Evolutionary conservation across 2,329 filamentous ascomycete species (phyloP).

Genomic region (Bipolaris zeicola): DNA sequence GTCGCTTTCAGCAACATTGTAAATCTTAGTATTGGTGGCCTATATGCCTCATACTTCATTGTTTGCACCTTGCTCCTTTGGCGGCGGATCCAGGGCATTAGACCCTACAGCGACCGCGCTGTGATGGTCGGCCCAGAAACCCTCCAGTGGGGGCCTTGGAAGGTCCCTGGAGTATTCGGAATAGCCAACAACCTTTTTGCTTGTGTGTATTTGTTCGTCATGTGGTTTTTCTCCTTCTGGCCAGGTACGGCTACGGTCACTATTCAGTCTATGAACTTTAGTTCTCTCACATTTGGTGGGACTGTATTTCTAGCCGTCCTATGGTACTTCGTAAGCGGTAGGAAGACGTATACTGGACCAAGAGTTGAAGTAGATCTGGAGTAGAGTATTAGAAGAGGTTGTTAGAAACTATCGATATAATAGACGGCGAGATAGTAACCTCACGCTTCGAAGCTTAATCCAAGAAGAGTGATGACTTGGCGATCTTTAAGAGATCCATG

Average conservation of each 20-base stretch:
- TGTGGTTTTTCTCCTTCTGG: constrained; percentile 26
- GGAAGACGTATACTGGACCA: constrained; percentile 26
- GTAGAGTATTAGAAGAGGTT: neutral
- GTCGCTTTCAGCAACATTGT: constrained; percentile 19
- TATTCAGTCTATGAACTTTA: constrained; percentile 26
- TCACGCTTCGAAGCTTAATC: too few species aligned
- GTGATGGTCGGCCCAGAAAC: constrained; percentile 1
- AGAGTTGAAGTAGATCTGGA: constrained; percentile 17
- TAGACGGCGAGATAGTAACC: too few species aligned
- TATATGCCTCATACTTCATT: constrained; percentile 22
- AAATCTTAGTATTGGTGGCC: constrained; percentile 13
- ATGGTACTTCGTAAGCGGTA: constrained; percentile 17
- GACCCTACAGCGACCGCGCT: neutral
- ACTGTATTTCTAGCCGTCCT: constrained; percentile 13
- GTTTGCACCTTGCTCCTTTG: constrained; percentile 13
- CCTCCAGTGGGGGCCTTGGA: constrained; percentile 7
- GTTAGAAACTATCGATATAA: too few species aligned
- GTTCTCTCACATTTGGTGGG: constrained; percentile 21
- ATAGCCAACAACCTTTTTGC: constrained; percentile 15
- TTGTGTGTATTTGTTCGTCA: constrained; percentile 16
- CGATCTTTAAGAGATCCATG: too few species aligned
- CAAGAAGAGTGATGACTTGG: too few species aligned
- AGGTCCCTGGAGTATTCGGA: constrained; percentile 5
- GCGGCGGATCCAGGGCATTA: constrained; percentile 10
- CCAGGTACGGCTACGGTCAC: constrained; percentile 7